These are phyloP conservation scores for Hemerocallis citrina DNA, from an alignment of 106 monocot species.

Conservation along the genomic window DNA sequence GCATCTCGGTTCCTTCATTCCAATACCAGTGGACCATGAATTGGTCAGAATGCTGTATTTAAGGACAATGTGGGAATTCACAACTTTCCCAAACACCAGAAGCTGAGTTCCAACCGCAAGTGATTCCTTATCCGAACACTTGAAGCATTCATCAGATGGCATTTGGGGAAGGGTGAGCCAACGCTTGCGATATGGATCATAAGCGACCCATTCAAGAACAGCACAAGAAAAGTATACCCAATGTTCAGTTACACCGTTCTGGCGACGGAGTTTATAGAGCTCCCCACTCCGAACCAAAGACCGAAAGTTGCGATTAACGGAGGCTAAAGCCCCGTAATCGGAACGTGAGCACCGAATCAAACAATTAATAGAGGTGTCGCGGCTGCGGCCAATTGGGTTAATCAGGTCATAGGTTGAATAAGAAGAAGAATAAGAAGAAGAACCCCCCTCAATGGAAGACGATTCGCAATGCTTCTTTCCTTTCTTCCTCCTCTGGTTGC, in stretches of 20 bases:
- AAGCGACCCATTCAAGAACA: slow-evolving; percentile 59
- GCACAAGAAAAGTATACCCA: slow-evolving; percentile 82
- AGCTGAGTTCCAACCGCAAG: slow-evolving; percentile 72
- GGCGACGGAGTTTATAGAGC: slow-evolving; percentile 48
- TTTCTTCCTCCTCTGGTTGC: not conserved
- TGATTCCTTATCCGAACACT: slow-evolving; percentile 70
- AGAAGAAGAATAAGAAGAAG: not conserved
- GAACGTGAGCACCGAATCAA: slow-evolving; percentile 48
- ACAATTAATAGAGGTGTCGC: slow-evolving; percentile 54
- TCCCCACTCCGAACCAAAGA: slow-evolving; percentile 48
- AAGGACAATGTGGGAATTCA: slow-evolving; percentile 48
- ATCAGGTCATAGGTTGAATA: slow-evolving; percentile 41
- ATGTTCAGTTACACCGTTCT: slow-evolving; percentile 34
- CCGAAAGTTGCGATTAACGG: slow-evolving; percentile 41
- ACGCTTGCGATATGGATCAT: slow-evolving; percentile 40
- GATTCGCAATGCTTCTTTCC: not conserved
- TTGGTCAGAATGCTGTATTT: slow-evolving; percentile 67
- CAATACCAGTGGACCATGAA: slow-evolving; percentile 60
- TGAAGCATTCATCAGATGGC: slow-evolving; percentile 62
- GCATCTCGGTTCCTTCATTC: slow-evolving; percentile 61
- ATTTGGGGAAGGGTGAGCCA: slow-evolving; percentile 59
- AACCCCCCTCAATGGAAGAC: not conserved
- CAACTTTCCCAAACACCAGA: slow-evolving; percentile 64
- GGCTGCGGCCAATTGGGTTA: slow-evolving; percentile 28
- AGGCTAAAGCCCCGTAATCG: slow-evolving; percentile 44